These are phyloP conservation scores for Bacterosira constricta DNA, from an alignment of 108 stramenopile genomes.

Conservation along the genomic window DNA sequence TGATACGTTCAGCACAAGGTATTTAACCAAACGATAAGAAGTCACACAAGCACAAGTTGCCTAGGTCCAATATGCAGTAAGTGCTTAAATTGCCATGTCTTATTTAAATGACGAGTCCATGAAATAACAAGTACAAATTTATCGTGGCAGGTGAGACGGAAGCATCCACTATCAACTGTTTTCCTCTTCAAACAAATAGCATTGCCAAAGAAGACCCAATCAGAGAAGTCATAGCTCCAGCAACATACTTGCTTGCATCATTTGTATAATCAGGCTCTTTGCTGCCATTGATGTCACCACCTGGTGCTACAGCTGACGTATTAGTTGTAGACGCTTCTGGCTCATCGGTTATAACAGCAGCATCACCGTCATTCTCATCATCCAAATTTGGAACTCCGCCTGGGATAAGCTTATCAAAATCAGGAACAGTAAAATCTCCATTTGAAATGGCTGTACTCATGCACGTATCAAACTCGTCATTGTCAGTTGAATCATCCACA, in stretches of 20 bases:
- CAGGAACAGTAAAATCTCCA: neutral
- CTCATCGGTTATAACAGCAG: neutral
- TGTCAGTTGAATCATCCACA: neutral
- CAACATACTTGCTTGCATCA: neutral
- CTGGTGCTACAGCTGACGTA: neutral
- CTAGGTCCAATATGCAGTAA: no score
- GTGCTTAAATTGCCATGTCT: no score
- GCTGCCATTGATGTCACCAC: neutral
- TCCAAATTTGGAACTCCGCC: neutral
- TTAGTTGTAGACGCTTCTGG: neutral
- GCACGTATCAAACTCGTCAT: neutral
- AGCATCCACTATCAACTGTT: no score
- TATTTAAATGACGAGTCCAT: no score
- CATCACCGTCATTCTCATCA: neutral
- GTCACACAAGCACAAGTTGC: no score
- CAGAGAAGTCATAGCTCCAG: neutral
- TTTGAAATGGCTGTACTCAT: neutral
- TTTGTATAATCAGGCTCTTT: neutral
- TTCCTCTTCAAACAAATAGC: neutral
- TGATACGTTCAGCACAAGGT: no score
- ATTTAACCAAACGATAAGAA: no score
- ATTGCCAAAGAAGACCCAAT: neutral
- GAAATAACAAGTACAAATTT: no score
- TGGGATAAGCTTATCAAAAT: neutral
- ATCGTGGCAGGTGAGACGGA: no score